Evolutionary conservation across 2,329 filamentous ascomycete species (phyloP).

Genomic region (Alternaria sp.): DNA sequence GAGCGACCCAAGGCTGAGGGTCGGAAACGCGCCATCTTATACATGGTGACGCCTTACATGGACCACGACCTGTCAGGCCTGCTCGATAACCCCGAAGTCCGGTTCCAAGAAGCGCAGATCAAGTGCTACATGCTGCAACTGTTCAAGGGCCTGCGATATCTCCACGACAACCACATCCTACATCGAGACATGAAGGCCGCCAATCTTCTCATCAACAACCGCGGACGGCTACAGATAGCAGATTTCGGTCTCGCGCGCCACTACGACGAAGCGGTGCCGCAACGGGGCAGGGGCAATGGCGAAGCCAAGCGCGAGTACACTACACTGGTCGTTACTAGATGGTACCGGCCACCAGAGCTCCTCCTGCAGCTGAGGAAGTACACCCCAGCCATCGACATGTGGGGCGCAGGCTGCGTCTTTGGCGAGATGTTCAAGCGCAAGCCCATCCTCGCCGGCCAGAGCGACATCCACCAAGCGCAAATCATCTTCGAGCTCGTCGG

Average conservation of each 20-base stretch:
- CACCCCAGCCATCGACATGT: conserved; percentile 97
- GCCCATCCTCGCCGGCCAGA: conserved; percentile 89
- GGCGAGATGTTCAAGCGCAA: conserved; percentile 96
- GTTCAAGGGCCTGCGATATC: conserved; percentile 85
- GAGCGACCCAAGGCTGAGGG: conserved; percentile 71
- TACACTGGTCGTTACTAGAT: conserved; percentile 93
- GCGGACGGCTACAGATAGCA: conserved; percentile 91
- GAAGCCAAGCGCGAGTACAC: conserved; percentile 92
- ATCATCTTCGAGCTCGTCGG: conserved; percentile 95
- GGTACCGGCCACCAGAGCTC: conserved; percentile 95
- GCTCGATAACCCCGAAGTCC: conserved; percentile 90
- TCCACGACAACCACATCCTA: conserved; percentile 85
- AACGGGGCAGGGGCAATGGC: conserved; percentile 79
- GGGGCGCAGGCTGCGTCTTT: conserved; percentile 99
- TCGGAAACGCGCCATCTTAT: conserved; percentile 78
- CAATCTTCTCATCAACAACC: conserved; percentile 95
- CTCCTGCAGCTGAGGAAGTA: conserved; percentile 87
- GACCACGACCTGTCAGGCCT: conserved; percentile 98
- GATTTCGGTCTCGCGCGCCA: conserved; percentile 95
- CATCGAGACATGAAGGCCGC: conserved; percentile 99
- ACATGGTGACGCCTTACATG: conserved; percentile 99
- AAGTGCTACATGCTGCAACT: conserved; percentile 98
- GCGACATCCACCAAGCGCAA: conserved; percentile 87
- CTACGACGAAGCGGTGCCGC: conserved; percentile 85
- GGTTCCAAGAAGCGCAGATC: conserved; percentile 87